Evolutionary conservation across 768 basidiomycete genomes (phyloP).

Genomic region (Suillus clintonianus): DNA sequence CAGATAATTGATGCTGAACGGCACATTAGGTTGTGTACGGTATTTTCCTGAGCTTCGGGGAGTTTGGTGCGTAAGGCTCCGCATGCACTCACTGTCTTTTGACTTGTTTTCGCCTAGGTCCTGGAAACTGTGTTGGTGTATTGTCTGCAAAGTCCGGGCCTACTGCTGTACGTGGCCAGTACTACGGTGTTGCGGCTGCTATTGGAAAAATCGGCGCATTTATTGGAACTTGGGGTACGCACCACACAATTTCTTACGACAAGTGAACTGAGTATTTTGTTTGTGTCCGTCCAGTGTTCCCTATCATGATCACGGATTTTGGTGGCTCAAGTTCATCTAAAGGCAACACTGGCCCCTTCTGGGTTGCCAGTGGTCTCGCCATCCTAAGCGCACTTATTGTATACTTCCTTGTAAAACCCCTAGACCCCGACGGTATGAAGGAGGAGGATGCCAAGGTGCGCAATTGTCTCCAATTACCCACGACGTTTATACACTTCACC

Average conservation of each 20-base stretch:
- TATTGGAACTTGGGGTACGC: conserved; percentile 76
- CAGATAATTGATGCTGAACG: background rate
- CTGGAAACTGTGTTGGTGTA: conserved; percentile 85
- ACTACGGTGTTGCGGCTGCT: conserved; percentile 86
- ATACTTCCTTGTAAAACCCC: conserved; percentile 71
- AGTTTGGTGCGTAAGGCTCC: conserved; percentile 54
- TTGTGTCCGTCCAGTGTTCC: conserved; percentile 49
- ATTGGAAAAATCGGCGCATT: conserved; percentile 86
- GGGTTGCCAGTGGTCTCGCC: conserved; percentile 84
- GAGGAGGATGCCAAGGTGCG: conserved; percentile 69
- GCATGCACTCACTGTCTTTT: background rate
- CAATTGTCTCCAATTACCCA: conserved; percentile 5
- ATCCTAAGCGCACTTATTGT: conserved; percentile 75
- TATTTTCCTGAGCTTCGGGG: conserved; percentile 87
- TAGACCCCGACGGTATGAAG: conserved; percentile 76
- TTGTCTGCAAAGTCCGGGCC: conserved; percentile 85
- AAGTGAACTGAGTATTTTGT: background rate
- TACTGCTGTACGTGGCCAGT: conserved; percentile 83
- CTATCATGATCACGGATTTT: conserved; percentile 66
- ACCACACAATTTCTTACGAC: background rate
- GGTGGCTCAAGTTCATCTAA: conserved; percentile 50
- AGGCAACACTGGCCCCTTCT: conserved; percentile 86
- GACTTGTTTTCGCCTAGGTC: conserved; percentile 42
- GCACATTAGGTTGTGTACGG: conserved; percentile 74
- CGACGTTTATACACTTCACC: background rate